A percentile compares a stretch with the other conserved stretches of the same genome.
phyloP scores from a whole-genome alignment of 2,329 filamentous ascomycete species.

The Penicillium sp. region DNA sequence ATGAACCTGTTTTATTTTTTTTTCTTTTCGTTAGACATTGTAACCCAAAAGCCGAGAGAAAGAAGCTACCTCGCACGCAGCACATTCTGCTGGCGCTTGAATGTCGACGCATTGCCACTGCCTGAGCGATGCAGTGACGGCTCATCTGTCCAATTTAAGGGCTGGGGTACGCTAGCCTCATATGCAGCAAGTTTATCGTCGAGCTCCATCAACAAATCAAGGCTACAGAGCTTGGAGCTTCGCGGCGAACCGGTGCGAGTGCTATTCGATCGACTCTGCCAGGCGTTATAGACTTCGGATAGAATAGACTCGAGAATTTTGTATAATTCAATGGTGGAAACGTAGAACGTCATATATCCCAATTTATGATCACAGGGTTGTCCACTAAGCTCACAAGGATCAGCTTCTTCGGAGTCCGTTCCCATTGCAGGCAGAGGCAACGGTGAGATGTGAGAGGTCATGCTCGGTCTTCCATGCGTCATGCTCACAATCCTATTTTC shows the following conservation, averaged over 20 bases:
- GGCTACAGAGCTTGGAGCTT: conserved; percentile 14
- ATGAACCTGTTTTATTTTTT: conserved; percentile 24
- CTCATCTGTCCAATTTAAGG: conserved; percentile 25
- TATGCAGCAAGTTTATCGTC: conserved; percentile 27
- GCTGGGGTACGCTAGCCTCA: conserved; percentile 22
- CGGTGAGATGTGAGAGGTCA: conserved; percentile 30
- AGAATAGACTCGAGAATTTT: conserved; percentile 35
- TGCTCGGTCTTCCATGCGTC: conserved; percentile 37
- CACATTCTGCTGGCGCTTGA: conserved; percentile 31
- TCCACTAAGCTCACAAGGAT: conserved; percentile 17
- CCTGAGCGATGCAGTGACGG: not conserved
- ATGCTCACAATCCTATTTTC: conserved; percentile 36
- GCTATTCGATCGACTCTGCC: conserved; percentile 20
- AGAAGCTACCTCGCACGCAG: conserved; percentile 26
- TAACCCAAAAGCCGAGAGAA: not conserved
- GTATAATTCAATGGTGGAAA: conserved; percentile 27
- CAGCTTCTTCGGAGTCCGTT: conserved; percentile 7
- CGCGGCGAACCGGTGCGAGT: conserved; percentile 6
- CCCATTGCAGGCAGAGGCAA: conserved; percentile 25
- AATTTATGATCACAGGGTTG: conserved; percentile 12
- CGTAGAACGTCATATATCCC: conserved; percentile 28
- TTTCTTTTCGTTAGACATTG: not conserved
- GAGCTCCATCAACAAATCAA: conserved; percentile 30
- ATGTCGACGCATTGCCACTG: conserved; percentile 4
- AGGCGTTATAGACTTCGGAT: conserved; percentile 34